Conservation (phyloP, 2,329 filamentous ascomycete genomes). For the Fusarium stilboides region DNA sequence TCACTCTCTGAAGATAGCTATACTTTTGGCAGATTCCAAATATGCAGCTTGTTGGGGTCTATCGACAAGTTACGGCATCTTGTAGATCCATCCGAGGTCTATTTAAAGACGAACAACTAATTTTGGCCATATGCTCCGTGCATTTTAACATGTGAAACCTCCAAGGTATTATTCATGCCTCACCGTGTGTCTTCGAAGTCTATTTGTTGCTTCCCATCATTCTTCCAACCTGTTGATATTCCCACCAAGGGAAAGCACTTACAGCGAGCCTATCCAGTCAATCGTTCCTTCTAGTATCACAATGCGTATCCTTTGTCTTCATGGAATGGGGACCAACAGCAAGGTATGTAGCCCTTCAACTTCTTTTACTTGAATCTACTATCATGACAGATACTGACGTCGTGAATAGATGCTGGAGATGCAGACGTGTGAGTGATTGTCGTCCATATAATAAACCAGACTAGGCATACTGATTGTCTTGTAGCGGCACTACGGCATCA, state of each 20-base stretch:
- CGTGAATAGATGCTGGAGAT: conserved; percentile 6
- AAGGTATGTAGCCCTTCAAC: neutral
- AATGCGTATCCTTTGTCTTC: conserved; percentile 20
- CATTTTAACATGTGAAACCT: neutral
- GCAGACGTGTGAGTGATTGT: conserved; percentile 3
- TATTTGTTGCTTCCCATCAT: neutral
- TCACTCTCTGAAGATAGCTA: too few relatives aligned
- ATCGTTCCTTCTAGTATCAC: neutral
- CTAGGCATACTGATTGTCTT: neutral
- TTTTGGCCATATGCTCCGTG: neutral
- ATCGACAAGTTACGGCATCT: neutral
- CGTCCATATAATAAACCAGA: neutral
- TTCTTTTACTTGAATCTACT: too few relatives aligned
- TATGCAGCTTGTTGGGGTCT: too few relatives aligned
- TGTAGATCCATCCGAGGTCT: neutral
- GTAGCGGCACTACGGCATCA: conserved; percentile 14
- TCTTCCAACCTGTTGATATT: neutral
- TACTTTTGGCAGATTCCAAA: too few relatives aligned
- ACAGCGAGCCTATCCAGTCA: neutral
- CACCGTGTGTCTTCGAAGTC: too few relatives aligned
- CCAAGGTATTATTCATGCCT: too few relatives aligned
- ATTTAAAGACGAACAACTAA: too few relatives aligned
- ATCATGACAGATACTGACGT: neutral
- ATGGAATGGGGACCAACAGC: conserved; percentile 15
- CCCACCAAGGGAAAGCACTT: too few relatives aligned